Evolutionary conservation across 164 flowering plant species (phyloP), one percentile per base, ranked within the genome.

Genomic region (Stephania japonica): DNA sequence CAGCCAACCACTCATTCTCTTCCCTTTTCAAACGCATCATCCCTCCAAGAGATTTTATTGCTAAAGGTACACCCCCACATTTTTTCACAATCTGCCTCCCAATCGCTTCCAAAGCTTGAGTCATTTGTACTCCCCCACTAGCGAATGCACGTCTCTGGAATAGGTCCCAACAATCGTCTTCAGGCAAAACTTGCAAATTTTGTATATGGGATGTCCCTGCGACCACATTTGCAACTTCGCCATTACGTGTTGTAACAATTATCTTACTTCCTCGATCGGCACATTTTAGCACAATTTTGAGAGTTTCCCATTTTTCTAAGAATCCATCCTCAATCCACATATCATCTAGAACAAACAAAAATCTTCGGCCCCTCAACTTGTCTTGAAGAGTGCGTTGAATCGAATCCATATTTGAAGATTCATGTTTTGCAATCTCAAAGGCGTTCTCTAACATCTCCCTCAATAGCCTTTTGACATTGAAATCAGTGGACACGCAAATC

Each of bases 281-380:
- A 68, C 53, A 68, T 12, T 12, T 42, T 14, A 68, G 44, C 6
- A 47, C 7, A 42, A n/a, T 7, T n/a, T 14, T 68, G 11, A 68
- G 19, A 13, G 11, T 42, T 10, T 23, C 59, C 71, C 59, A 69
- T 16, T n/a, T n/a, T 2, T 44, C 61, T 2, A 1, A 53, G 61
- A 53, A n/a, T 21, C 10, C 4, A 18, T n/a, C 32, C 23, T 44
- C 59, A 43, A 23, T 43, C 71, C 71, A 43, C 18, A 69, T 23
- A 44, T 69, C 71, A 44, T 69, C 71, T 59, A 69, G 13, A 2
- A 69, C 59, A 6, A 69, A 32, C 47, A 69, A 69, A 69, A 69
- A 44, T 23, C 38, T 43, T 32, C 47, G 44, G 16, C 59, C 59
- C 21, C 0, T 43, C 59, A 69, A 41, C 6, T 42, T 10, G 0